Evolutionary conservation across 2,329 filamentous ascomycete species (phyloP).

Genomic region (Fusarium duplospermum): DNA sequence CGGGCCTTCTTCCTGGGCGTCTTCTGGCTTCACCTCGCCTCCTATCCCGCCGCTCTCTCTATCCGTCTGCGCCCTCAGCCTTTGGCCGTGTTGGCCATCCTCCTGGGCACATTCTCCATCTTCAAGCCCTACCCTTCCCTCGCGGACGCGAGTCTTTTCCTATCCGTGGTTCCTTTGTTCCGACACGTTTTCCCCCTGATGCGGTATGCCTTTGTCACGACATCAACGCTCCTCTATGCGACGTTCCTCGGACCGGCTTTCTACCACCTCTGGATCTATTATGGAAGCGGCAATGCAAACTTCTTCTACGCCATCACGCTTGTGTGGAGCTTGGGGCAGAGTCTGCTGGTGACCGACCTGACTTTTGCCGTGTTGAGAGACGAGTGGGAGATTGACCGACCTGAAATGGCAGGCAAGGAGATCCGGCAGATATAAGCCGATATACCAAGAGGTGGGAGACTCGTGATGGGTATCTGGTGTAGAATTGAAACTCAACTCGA

Average conservation of each 20-base stretch:
- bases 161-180: slow-evolving; percentile 85
- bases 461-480: background rate
- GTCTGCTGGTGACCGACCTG: slow-evolving; percentile 86
- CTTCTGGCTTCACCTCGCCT: slow-evolving; percentile 94
- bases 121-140: slow-evolving; percentile 98
- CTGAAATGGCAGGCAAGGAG: slow-evolving; percentile 90
- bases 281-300: slow-evolving; percentile 96
- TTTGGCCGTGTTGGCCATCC: slow-evolving; percentile 83
- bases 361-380: slow-evolving; percentile 90
- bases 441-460: slow-evolving; percentile 8
- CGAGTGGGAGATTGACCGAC: slow-evolving; percentile 92
- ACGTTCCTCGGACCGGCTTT: slow-evolving; percentile 92
- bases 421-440: slow-evolving; percentile 78
- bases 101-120: slow-evolving; percentile 90
- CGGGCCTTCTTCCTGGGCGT: slow-evolving; percentile 96
- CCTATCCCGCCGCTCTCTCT: slow-evolving; percentile 88
- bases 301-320: slow-evolving; percentile 99
- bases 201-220: slow-evolving; percentile 90
- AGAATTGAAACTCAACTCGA: background rate
- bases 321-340: slow-evolving; percentile 95
- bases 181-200: slow-evolving; percentile 94
- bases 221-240: slow-evolving; percentile 86
- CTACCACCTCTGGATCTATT: slow-evolving; percentile 98
- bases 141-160: slow-evolving; percentile 86
- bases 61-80: slow-evolving; percentile 87